Base-by-base conservation (phyloP, 306 rosid genomes). In the Cucurbita pepo region DNA sequence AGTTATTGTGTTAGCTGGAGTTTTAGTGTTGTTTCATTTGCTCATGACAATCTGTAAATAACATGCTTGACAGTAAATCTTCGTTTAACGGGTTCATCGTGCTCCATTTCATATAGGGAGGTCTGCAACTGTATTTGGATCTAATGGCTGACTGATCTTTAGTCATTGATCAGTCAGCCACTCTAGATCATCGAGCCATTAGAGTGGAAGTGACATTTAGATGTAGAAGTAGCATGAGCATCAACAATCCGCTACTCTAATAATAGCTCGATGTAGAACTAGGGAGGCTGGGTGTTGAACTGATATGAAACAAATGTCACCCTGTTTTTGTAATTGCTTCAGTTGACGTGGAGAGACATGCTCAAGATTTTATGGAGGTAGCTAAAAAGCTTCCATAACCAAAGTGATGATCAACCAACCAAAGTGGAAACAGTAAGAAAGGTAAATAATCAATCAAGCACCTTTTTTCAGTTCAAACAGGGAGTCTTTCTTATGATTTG, bases 361-460 rank as follows among this genome's bases (percentile, higher is more conserved):
- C 98, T 30, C 85, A 96, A 85, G 98, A 90, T 76, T 94, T 94
- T 65, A 87, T 94, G 98, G 98, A 90, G 81, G 98, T 95, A 75
- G 96, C 96, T 70, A 90, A 94, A 81, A 94, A 90, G 86, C 94
- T 94, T 82, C 97, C 25, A 22, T 22, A 22, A 22, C 25, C 97
- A 90, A 78, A 91, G 89, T 6, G 96, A 94, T 76, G 91, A 89
- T 71, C 89, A 71, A 70, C 97, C 96, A 44, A 80, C 85, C 7
- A 85, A 79, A 79, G 89, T 83, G 52, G 95, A 87, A 80, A 83
- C 73, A 59, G 89, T 90, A 75, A 70, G 76, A 81, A 94, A 90
- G 96, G 98, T 90, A 77, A 41, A 10, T 41, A 54, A 6, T 55
- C 37, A 51, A 30, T 30, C 57, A 56, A 41, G 5, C 53, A 18